Conservation (phyloP, 129 eudicot species). For the Smallanthus sonchifolius region DNA sequence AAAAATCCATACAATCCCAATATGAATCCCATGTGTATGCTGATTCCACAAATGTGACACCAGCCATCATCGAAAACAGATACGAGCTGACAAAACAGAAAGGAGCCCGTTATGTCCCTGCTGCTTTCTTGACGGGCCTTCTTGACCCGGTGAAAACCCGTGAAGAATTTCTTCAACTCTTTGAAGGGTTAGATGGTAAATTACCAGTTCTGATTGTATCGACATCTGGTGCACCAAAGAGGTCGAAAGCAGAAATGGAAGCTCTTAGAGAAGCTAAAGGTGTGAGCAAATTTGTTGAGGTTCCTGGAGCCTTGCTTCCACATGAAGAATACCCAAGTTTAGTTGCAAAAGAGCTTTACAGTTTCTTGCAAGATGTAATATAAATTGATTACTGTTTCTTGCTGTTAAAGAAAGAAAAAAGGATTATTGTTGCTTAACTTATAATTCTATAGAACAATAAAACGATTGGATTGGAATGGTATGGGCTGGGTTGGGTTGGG, state of each 20-base stretch:
- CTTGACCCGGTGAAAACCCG: slow-evolving; percentile 85
- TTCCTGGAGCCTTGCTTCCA: slow-evolving; percentile 88
- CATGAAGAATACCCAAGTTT: slow-evolving; percentile 81
- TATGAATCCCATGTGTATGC: slow-evolving; percentile 89
- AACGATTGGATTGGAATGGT: neutral
- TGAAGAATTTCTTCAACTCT: slow-evolving; percentile 66
- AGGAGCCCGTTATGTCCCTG: slow-evolving; percentile 94
- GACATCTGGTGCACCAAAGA: slow-evolving; percentile 70
- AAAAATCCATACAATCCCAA: slow-evolving; percentile 75
- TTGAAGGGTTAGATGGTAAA: slow-evolving; percentile 57
- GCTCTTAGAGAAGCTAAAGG: slow-evolving; percentile 87
- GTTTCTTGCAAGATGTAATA: slow-evolving; percentile 51
- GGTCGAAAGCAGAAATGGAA: slow-evolving; percentile 98
- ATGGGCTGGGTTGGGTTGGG: neutral
- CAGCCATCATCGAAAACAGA: slow-evolving; percentile 66
- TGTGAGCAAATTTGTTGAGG: slow-evolving; percentile 81
- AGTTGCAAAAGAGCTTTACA: slow-evolving; percentile 71
- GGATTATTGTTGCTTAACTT: neutral
- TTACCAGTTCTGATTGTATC: slow-evolving; percentile 70
- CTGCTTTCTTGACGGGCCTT: slow-evolving; percentile 89
- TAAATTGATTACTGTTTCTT: neutral
- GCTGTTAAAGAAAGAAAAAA: no score
- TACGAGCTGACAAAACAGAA: slow-evolving; percentile 64
- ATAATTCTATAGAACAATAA: neutral
- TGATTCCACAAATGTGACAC: slow-evolving; percentile 73